Conservation (phyloP, 768 basidiomycete genomes). For the Cytidiella melzeri region DNA sequence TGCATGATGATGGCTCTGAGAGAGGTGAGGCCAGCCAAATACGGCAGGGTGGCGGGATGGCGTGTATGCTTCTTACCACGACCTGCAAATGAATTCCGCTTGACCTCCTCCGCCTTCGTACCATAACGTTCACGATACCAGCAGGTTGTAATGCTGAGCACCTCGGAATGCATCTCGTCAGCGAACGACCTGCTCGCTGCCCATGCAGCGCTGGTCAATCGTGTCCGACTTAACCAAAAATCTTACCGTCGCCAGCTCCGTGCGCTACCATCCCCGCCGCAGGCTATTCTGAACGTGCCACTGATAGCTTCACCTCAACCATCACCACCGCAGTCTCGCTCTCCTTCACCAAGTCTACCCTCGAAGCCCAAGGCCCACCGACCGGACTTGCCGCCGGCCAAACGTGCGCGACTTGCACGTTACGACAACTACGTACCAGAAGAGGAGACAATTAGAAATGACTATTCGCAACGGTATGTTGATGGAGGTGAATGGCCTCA, state of each 20-base stretch:
- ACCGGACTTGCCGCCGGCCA: conserved; percentile 56
- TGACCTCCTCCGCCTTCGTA: too few relatives aligned
- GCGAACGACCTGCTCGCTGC: conserved; percentile 61
- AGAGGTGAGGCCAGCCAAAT: too few relatives aligned
- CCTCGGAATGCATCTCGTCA: conserved; percentile 32
- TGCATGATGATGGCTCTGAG: too few relatives aligned
- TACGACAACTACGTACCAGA: conserved; percentile 84
- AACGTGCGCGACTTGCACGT: conserved; percentile 62
- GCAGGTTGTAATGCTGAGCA: conserved; percentile 7
- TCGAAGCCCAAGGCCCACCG: conserved; percentile 36
- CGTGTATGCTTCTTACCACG: too few relatives aligned
- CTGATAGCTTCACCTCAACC: conserved; percentile 52
- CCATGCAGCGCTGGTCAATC: conserved; percentile 53
- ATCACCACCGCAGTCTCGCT: conserved; percentile 42
- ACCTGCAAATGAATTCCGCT: too few relatives aligned
- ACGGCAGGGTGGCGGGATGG: too few relatives aligned
- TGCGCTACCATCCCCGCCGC: conserved; percentile 47
- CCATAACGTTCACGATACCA: too few relatives aligned
- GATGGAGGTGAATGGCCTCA: conserved; percentile 92
- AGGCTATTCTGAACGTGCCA: conserved; percentile 49
- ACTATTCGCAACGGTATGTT: conserved; percentile 88
- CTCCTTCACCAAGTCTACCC: conserved; percentile 34
- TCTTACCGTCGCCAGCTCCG: conserved; percentile 51
- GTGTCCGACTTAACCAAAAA: conserved; percentile 51
- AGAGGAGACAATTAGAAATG: conserved; percentile 95